Percentiles rank a stretch among this genome's conserved stretches.
Evolutionary conservation across 2,329 filamentous ascomycete species (phyloP).

Genomic region (Microcyclosporella mali): DNA sequence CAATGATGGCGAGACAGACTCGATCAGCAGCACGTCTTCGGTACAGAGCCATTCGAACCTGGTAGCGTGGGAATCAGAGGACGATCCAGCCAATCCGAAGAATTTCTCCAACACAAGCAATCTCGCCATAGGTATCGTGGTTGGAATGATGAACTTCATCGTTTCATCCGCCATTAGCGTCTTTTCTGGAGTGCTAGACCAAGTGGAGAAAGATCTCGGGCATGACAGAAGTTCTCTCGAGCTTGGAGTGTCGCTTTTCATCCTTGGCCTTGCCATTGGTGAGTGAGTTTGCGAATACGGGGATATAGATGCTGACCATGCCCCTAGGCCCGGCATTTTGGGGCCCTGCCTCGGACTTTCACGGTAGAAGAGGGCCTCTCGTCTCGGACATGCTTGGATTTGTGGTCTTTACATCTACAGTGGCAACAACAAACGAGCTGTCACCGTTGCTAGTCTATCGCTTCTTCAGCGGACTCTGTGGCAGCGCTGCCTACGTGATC

Average conservation of each 20-base stretch:
- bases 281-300: not conserved
- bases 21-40: not conserved
- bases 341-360: slow-evolving; percentile 55
- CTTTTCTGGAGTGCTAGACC: slow-evolving; percentile 5
- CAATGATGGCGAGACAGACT: not conserved
- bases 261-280: slow-evolving; percentile 14
- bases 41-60: not conserved
- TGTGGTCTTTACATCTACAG: slow-evolving; percentile 48
- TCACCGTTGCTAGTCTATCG: slow-evolving; percentile 49
- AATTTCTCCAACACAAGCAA: slow-evolving; percentile 8
- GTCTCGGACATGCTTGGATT: slow-evolving; percentile 46
- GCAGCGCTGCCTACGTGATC: slow-evolving; percentile 44
- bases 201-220: not conserved
- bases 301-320: not conserved
- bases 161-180: slow-evolving; percentile 13
- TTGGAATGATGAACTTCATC: slow-evolving; percentile 13
- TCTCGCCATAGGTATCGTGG: slow-evolving; percentile 3
- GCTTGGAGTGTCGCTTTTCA: slow-evolving; percentile 7
- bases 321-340: slow-evolving; percentile 45
- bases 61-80: slow-evolving; percentile 4
- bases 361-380: slow-evolving; percentile 45
- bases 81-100: slow-evolving; percentile 7
- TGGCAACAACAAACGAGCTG: slow-evolving; percentile 48
- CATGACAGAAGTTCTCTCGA: slow-evolving; percentile 1
- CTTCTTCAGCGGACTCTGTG: slow-evolving; percentile 49